Percentiles rank a stretch among this genome's conserved stretches.
Evolutionary conservation across 768 basidiomycete genomes (phyloP).

Genomic region (Lactifluus rugatus): DNA sequence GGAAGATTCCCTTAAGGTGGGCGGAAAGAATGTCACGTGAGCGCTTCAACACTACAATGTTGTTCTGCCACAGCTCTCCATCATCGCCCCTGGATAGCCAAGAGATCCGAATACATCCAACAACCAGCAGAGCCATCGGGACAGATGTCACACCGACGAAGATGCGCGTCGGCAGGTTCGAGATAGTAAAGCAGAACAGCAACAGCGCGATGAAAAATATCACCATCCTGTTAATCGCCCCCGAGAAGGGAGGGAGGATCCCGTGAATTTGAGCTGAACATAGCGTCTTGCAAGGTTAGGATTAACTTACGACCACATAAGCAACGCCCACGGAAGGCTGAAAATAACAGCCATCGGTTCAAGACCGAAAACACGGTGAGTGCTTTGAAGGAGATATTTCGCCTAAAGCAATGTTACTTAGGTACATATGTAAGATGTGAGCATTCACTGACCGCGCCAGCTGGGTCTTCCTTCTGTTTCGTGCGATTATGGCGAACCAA

Average conservation of each 20-base stretch:
- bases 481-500: slow-evolving; percentile 36
- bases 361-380: slow-evolving; percentile 32
- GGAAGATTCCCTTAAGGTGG: neutral
- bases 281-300: neutral
- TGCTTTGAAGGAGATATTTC: slow-evolving; percentile 21
- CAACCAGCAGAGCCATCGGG: neutral
- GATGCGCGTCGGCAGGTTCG: slow-evolving; percentile 2
- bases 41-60: neutral
- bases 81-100: neutral
- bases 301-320: slow-evolving; percentile 49
- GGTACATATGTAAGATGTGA: neutral
- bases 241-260: too few relatives aligned
- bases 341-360: slow-evolving; percentile 45
- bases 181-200: slow-evolving; percentile 5
- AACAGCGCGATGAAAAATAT: slow-evolving; percentile 11
- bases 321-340: slow-evolving; percentile 44
- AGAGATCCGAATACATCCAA: neutral
- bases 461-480: slow-evolving; percentile 27
- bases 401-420: slow-evolving; percentile 12
- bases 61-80: neutral
- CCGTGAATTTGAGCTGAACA: neutral
- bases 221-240: neutral
- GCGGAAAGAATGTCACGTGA: neutral
- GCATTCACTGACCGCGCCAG: neutral
- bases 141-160: neutral